Base-by-base conservation (phyloP, 352 stramenopile genomes). In the Achlya hypogyna region DNA sequence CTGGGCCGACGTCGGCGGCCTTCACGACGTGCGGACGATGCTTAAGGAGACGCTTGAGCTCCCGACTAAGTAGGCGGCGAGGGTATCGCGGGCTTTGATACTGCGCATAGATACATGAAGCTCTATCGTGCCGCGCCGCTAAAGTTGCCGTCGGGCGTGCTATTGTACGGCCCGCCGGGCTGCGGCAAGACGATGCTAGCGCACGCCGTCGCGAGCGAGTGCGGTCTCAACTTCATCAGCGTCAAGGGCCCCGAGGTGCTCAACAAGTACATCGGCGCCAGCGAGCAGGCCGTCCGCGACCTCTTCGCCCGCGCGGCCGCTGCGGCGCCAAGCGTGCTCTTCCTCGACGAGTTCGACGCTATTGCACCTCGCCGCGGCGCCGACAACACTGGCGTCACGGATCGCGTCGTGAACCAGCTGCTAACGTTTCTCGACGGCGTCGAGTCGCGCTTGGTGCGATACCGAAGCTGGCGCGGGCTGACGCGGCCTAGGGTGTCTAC, bases 361-460 rank as follows among this genome's bases (percentile, higher is more conserved):
- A 88, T 99, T 42, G 95, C 95, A 31, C 95, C 95, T n/a, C 86
- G 89, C 10, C 87, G 96, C 63, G 96, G 95, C 38, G 83, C 84
- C 14, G 85, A 98, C 69, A 92, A 97, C 71, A 98, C 91, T 8
- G 94, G 96, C 29, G 95, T 99, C 32, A 98, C 95, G 0, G 96
- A 99, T 72, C 81, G 97, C 23, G 90, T 99, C 28, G 96, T 99
- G 51, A 99, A 99, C 71, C 97, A 99, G 65, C 77, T 99, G 51
- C 84, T 99, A 0, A 99, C 96, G 0, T 98, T 98, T 70, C 73
- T 99, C 51, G 96, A 99, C 78, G 96, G 96, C 42, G 95, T 99
- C 14, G 96, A 99, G 76, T 78, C 75, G 0, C 71, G 87, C 63
- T 88, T 88, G 75, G 89, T 91, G 45, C 54, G 42, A 40, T 2